Conservation (phyloP, 1,139 yeast species). For the Geotrichum reessii region DNA sequence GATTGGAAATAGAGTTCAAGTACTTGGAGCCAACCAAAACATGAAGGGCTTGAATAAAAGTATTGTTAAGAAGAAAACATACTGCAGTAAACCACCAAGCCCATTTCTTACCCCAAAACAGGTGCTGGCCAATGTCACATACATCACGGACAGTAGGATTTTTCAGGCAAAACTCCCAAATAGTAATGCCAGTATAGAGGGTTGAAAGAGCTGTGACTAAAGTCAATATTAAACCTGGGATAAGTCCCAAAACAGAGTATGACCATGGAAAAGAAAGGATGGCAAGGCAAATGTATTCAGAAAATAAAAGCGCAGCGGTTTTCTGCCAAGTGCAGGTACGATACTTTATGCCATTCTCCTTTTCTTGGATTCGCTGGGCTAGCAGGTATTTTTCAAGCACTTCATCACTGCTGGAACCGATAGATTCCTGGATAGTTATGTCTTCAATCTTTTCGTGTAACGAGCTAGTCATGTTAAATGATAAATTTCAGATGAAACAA, state of each 20-base stretch:
- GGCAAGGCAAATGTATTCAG: conserved; percentile 58
- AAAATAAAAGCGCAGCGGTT: conserved; percentile 53
- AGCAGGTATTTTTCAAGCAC: conserved; percentile 32
- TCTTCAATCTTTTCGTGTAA: not conserved
- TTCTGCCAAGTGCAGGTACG: conserved; percentile 53
- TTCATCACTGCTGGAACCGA: conserved; percentile 14
- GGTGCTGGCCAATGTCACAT: conserved; percentile 55
- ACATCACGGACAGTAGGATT: conserved; percentile 49
- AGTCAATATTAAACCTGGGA: conserved; percentile 54
- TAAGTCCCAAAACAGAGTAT: conserved; percentile 52
- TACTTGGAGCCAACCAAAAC: conserved; percentile 57
- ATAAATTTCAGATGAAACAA: not conserved
- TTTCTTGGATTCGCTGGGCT: conserved; percentile 31
- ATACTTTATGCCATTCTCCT: conserved; percentile 41
- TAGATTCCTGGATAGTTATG: not conserved
- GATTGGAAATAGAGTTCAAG: conserved; percentile 50
- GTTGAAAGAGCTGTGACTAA: conserved; percentile 48
- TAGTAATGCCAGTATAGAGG: conserved; percentile 50
- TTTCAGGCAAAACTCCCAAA: conserved; percentile 51
- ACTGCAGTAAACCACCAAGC: conserved; percentile 56
- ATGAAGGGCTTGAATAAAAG: conserved; percentile 54
- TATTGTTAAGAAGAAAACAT: conserved; percentile 51
- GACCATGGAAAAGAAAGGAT: conserved; percentile 64
- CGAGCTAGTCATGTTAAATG: not conserved
- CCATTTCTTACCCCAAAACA: conserved; percentile 48